Base-by-base conservation (phyloP, 192 early-diverging fungal genomes). In the Dissophora globulifera region DNA sequence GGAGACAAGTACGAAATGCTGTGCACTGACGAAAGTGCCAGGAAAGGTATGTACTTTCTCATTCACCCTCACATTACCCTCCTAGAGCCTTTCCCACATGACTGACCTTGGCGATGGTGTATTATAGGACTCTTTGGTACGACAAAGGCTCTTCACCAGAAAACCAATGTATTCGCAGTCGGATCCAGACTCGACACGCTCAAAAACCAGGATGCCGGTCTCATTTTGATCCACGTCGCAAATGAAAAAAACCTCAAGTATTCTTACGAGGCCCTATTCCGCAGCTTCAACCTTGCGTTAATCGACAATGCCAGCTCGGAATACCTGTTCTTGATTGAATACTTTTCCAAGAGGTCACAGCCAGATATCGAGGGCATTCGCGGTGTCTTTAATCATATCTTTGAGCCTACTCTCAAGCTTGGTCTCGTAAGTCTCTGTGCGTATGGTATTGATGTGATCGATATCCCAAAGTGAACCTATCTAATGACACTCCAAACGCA, bases 271-370 rank as follows among this genome's bases (percentile, higher is more conserved):
- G 85, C 82, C 25, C 83, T 99, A 1, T 97, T 98, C 75, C 90
- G 96, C 71, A 95, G 94, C 69, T 90, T 93, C 82, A 93, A 93
- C 53, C 83, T 96, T 55, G 90, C 96, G 19, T 74, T 99, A 48
- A 90, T 94, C 49, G 97, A 99, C 82, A 97, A 98, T 66, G 95
- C 96, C 4, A 92, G 90, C 46, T 92, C 93, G 10, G 97, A 99
- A 80, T 98, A 98, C 76, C 83, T 94, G 33, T 99, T 99, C 62
- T 87, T 91, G 41, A 80, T 87, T 41, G 93, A 96, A 64, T 99
- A 96, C 82, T 98, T 99, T 78, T 82, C 89, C 38, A 88, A 87
- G 19, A 83, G 88, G 50, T 88, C 87, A 7, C 88, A 88, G 62
- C 85, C 80, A 46, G 82, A 85, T 7, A 81, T 83, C 8, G 89